These are phyloP conservation scores for Opeltia flavorubescens DNA, from an alignment of 495 filamentous ascomycete genomes.

Conservation along the genomic window DNA sequence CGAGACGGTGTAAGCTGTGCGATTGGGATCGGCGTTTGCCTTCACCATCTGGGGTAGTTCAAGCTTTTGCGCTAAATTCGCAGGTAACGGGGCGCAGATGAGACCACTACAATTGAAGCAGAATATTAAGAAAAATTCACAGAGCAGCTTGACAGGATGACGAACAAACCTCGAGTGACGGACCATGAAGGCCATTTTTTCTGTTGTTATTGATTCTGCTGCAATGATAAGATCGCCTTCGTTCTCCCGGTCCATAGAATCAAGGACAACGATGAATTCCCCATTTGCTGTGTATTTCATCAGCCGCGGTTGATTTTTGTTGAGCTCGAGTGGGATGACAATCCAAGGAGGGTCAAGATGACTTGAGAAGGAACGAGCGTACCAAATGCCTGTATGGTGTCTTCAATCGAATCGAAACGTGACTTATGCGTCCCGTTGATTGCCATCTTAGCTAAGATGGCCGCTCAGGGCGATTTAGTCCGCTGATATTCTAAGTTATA, in stretches of 20 bases:
- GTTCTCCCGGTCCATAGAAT: slow-evolving; percentile 82
- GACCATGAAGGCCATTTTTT: slow-evolving; percentile 92
- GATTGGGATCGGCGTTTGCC: slow-evolving; percentile 69
- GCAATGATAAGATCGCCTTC: slow-evolving; percentile 97
- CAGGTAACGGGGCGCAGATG: slow-evolving; percentile 73
- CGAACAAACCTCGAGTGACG: slow-evolving; percentile 50
- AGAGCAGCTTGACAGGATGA: not conserved
- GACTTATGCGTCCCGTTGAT: slow-evolving; percentile 20
- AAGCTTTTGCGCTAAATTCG: slow-evolving; percentile 49
- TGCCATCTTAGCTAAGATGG: slow-evolving; percentile 3
- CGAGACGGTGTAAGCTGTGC: slow-evolving; percentile 83
- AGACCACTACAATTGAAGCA: slow-evolving; percentile 44
- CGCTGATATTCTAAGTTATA: not conserved
- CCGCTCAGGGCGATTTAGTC: not conserved
- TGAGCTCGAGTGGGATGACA: slow-evolving; percentile 1
- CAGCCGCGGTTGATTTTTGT: slow-evolving; percentile 2
- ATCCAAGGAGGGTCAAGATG: not conserved
- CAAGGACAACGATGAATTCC: slow-evolving; percentile 91
- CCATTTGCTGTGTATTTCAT: slow-evolving; percentile 51
- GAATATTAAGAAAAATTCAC: not conserved
- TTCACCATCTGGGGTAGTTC: slow-evolving; percentile 69
- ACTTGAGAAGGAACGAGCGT: slow-evolving; percentile 21
- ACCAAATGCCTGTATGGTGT: slow-evolving; percentile 76
- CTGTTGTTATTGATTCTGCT: slow-evolving; percentile 67
- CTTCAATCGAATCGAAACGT: slow-evolving; percentile 73